phyloP scores from a whole-genome alignment of 1,139 yeast species.

The Suhomyces panamericanus region DNA sequence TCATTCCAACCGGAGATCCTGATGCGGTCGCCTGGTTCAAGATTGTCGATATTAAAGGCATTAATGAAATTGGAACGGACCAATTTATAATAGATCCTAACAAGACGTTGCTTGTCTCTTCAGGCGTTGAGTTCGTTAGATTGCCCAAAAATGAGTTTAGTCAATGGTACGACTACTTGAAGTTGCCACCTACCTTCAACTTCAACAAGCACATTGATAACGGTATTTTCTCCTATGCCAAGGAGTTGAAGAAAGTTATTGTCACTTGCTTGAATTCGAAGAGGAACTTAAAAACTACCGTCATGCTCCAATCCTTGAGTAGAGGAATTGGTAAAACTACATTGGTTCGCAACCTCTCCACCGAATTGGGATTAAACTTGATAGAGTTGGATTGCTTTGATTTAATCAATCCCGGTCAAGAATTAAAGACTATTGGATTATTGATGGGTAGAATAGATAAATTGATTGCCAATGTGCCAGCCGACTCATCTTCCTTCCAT shows the following conservation, averaged over 20 bases:
- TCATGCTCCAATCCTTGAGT: conserved; percentile 66
- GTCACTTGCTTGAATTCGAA: conserved; percentile 42
- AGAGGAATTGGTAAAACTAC: conserved; percentile 81
- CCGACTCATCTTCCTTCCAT: conserved; percentile 26
- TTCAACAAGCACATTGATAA: conserved; percentile 22
- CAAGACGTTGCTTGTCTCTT: conserved; percentile 65
- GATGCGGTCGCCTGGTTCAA: conserved; percentile 88
- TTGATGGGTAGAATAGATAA: conserved; percentile 77
- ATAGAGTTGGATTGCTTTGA: conserved; percentile 71
- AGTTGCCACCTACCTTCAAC: conserved; percentile 42
- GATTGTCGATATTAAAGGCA: conserved; percentile 45
- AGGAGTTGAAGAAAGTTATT: conserved; percentile 52
- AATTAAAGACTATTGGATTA: conserved; percentile 75
- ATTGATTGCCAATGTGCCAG: conserved; percentile 25
- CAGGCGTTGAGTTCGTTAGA: conserved; percentile 52
- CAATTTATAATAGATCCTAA: conserved; percentile 66
- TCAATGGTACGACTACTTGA: conserved; percentile 47
- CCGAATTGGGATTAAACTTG: conserved; percentile 65
- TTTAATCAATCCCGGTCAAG: conserved; percentile 66
- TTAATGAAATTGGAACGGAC: conserved; percentile 24
- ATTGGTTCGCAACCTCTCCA: conserved; percentile 54
- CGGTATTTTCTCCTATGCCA: conserved; percentile 49
- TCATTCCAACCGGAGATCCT: conserved; percentile 61
- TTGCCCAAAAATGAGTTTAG: conserved; percentile 36
- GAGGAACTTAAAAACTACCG: conserved; percentile 55